Base-by-base conservation (phyloP, 2,329 filamentous ascomycete genomes). In the Acarospora socialis region DNA sequence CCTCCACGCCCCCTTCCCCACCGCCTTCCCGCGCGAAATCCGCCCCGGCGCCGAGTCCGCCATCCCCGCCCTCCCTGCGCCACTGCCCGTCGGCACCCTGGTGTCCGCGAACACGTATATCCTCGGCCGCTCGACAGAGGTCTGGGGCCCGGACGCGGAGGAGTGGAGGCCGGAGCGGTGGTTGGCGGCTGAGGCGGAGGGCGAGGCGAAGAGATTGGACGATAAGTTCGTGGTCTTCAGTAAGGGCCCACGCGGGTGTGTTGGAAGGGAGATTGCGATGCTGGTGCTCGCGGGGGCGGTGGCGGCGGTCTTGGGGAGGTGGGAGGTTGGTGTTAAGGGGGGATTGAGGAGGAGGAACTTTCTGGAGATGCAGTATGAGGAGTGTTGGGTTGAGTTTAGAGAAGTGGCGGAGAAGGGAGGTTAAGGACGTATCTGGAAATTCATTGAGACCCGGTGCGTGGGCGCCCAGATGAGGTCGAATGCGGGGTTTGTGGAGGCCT, bases 71-170 rank as follows among this genome's bases (percentile, higher is more conserved):
- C 26, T 40, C 8, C 20, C 31, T 9, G 32, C 30, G 24, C 35
- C 36, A 14, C 28, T 44, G 7, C 42, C 42, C 7, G 30, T 30
- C 4, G 42, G 41, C 6, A 43, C 41, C 13, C 37, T 21, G 3
- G 41, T 44, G n/a, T 44, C 42, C 1, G 42, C 41, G 8, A 44
- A 41, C 16, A 34, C 41, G 4, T 42, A 37, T 30, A 34, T 44
- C 10, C 25, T 44, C 14, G 36, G 42, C 24, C 39, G 39, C 22
- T 44, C 42, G 19, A 26, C 21, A n/a, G 32, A 32, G 9, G 17
- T 43, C 20, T 43, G 42, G 42, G 42, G 39, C 12, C 30, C 36
- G 2, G 32, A 40, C 27, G 33, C 35, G 2, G 37, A 40, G 10
- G 22, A 40, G 21, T 44, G 39, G 42, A 16, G 18, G 10, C 42